Evolutionary conservation across 768 basidiomycete genomes (phyloP).

Genomic region (Phanerochaete sordida): DNA sequence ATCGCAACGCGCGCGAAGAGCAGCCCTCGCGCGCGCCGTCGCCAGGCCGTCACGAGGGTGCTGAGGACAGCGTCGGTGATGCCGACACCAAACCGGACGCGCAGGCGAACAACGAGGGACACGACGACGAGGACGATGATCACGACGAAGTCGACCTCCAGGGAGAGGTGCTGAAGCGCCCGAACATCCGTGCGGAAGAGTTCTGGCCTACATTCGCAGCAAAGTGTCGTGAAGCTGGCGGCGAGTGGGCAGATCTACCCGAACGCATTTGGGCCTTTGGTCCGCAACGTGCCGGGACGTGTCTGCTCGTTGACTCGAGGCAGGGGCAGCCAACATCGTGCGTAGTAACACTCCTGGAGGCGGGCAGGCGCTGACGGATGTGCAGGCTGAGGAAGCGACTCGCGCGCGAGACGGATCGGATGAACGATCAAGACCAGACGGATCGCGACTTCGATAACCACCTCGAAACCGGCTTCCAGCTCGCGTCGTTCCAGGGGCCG

Average conservation of each 20-base stretch:
- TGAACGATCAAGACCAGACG: slow-evolving; percentile 19
- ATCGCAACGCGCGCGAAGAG: slow-evolving; percentile 19
- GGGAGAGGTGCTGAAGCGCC: slow-evolving; percentile 57
- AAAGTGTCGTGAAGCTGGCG: slow-evolving; percentile 61
- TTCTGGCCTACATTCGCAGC: slow-evolving; percentile 76
- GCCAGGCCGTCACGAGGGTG: neutral
- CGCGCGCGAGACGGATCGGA: slow-evolving; percentile 29
- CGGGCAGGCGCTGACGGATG: neutral
- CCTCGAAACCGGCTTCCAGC: slow-evolving; percentile 92
- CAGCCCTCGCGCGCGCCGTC: neutral
- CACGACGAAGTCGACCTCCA: slow-evolving; percentile 40
- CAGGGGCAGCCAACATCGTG: slow-evolving; percentile 51
- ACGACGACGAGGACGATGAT: slow-evolving; percentile 22
- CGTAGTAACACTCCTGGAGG: slow-evolving; percentile 26
- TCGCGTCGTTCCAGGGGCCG: slow-evolving; percentile 92
- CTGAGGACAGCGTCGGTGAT: neutral
- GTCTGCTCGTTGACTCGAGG: slow-evolving; percentile 77
- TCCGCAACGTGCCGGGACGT: slow-evolving; percentile 81
- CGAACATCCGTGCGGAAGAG: slow-evolving; percentile 64
- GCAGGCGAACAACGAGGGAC: slow-evolving; percentile 13
- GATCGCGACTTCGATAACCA: slow-evolving; percentile 70
- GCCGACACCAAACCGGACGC: too few relatives aligned
- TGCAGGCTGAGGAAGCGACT: slow-evolving; percentile 52
- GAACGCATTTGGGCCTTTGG: slow-evolving; percentile 91
- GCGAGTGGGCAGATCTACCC: slow-evolving; percentile 73